A percentile compares a stretch with the other conserved stretches of the same genome.
phyloP scores from a whole-genome alignment of 2,329 filamentous ascomycete genomes.

The Ilyonectria mors-panacis region DNA sequence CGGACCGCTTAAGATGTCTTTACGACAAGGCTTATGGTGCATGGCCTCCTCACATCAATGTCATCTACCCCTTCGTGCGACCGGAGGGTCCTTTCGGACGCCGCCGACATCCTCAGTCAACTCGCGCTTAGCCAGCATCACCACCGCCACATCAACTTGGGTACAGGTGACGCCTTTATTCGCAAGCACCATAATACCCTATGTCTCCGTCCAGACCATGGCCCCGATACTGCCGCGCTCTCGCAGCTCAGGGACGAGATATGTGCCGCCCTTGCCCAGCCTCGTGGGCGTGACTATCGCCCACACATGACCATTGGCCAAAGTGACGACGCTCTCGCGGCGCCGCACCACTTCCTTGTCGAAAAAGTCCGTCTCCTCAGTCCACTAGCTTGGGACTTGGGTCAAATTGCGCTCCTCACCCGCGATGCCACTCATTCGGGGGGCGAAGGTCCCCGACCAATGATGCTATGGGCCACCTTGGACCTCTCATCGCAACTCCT shows the following conservation, averaged over 20 bases:
- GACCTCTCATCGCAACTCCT: slow-evolving; percentile 48
- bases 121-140: slow-evolving; percentile 26
- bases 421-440: slow-evolving; percentile 57
- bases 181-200: slow-evolving; percentile 67
- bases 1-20: slow-evolving; percentile 70
- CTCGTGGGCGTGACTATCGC: slow-evolving; percentile 46
- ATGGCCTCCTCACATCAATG: slow-evolving; percentile 78
- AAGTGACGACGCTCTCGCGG: slow-evolving; percentile 61
- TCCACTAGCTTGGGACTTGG: slow-evolving; percentile 62
- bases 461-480: slow-evolving; percentile 71
- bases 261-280: slow-evolving; percentile 54
- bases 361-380: slow-evolving; percentile 67
- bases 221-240: slow-evolving; percentile 42
- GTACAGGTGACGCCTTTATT: slow-evolving; percentile 62
- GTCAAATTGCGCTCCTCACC: slow-evolving; percentile 66
- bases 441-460: slow-evolving; percentile 57
- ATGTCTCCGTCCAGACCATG: slow-evolving; percentile 53
- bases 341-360: slow-evolving; percentile 65
- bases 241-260: slow-evolving; percentile 53
- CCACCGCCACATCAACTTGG: slow-evolving; percentile 52
- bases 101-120: slow-evolving; percentile 51
- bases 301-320: slow-evolving; percentile 75
- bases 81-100: slow-evolving; percentile 60
- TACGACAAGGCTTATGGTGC: slow-evolving; percentile 73
- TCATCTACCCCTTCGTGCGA: slow-evolving; percentile 76